Conservation (phyloP, 2,329 filamentous ascomycete species). For the Cercospora citrullina region DNA sequence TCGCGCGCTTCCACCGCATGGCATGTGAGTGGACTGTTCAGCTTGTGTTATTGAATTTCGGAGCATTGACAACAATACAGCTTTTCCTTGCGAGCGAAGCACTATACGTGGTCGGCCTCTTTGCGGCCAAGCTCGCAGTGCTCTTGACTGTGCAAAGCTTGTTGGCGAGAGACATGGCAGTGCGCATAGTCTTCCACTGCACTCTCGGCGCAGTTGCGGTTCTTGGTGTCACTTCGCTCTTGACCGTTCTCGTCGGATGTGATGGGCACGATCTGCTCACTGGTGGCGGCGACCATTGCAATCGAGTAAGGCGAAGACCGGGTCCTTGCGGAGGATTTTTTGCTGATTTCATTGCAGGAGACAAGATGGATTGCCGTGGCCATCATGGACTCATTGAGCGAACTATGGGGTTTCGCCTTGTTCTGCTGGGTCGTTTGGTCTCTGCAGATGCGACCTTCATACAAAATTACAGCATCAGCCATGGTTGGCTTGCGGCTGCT, state of each 20-base stretch:
- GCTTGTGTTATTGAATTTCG: neutral
- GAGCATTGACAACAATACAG: neutral
- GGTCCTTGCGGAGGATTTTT: neutral
- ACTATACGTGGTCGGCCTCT: constrained; percentile 15
- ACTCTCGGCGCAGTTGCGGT: constrained; percentile 13
- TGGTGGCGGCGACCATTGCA: neutral
- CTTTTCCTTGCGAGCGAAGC: constrained; percentile 22
- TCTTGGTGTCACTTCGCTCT: constrained; percentile 12
- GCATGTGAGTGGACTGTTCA: constrained; percentile 11
- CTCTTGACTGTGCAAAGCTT: constrained; percentile 19
- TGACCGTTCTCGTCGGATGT: constrained; percentile 17
- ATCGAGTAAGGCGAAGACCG: neutral
- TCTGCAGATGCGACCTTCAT: constrained; percentile 17
- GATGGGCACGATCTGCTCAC: constrained; percentile 9
- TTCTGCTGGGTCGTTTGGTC: constrained; percentile 20
- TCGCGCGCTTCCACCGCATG: constrained; percentile 6
- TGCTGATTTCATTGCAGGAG: neutral
- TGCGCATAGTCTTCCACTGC: constrained; percentile 15
- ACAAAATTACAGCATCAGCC: constrained; percentile 20
- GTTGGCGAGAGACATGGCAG: constrained; percentile 16
- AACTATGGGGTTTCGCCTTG: constrained; percentile 18
- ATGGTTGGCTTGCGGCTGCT: constrained; percentile 19
- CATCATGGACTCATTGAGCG: constrained; percentile 17
- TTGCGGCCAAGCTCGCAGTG: constrained; percentile 18
- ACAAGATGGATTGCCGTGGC: constrained; percentile 15